A percentile compares a stretch with the other conserved stretches of the same genome.
These are phyloP conservation scores for Cicer cuneatum DNA, from an alignment of 306 rosid species.

Conservation along the genomic window DNA sequence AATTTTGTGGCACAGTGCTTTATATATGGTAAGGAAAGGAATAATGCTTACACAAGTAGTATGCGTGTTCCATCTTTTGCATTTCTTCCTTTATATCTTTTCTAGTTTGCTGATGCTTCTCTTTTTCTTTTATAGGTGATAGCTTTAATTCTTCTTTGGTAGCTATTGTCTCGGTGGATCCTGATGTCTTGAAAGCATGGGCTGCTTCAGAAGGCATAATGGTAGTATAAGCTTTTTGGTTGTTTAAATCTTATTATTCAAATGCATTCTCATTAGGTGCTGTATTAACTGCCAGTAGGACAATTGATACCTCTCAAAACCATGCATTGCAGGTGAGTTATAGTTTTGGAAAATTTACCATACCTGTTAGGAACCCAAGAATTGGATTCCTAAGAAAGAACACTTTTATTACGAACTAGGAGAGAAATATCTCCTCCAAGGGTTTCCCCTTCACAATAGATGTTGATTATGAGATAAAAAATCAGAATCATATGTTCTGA, in stretches of 20 bases:
- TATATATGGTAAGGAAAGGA: constrained; percentile 76
- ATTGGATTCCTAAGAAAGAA: no score
- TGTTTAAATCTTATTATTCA: constrained; percentile 33
- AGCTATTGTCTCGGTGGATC: constrained; percentile 83
- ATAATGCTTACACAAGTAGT: constrained; percentile 12
- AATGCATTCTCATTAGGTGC: constrained; percentile 2
- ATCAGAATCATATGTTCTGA: no score
- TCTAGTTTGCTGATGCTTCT: constrained; percentile 46
- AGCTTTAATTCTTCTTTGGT: constrained; percentile 90
- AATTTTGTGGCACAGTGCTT: constrained; percentile 85
- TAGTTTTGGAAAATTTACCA: neutral
- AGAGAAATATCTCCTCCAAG: no score
- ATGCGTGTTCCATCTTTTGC: neutral
- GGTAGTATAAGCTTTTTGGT: constrained; percentile 53
- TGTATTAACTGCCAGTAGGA: neutral
- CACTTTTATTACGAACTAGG: no score
- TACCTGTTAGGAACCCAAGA: no score
- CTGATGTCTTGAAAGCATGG: constrained; percentile 79
- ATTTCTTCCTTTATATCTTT: neutral
- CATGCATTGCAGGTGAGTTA: neutral
- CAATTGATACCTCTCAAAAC: constrained; percentile 7
- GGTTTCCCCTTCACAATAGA: no score
- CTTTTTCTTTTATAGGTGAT: constrained; percentile 66
- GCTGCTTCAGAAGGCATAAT: constrained; percentile 78
- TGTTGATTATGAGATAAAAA: no score